Conservation (phyloP, 2,329 filamentous ascomycete species). For the Curvularia verruculosa region DNA sequence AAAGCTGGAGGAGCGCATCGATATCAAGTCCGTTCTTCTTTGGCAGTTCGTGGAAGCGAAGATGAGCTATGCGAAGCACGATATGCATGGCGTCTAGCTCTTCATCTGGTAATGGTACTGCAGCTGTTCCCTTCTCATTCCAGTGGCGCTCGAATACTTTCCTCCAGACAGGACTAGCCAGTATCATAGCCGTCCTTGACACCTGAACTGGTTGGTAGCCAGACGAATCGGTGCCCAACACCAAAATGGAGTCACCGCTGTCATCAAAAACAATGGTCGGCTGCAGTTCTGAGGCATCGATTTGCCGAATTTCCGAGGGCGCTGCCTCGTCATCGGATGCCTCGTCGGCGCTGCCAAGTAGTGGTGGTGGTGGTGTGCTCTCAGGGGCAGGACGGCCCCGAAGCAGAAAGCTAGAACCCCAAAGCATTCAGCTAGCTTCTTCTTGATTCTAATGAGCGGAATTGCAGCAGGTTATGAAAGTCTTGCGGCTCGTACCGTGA, state of each 20-base stretch:
- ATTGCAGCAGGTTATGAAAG: neutral
- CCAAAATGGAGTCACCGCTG: conserved; percentile 15
- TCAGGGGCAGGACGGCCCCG: conserved; percentile 15
- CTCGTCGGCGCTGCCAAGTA: conserved; percentile 3
- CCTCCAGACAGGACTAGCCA: conserved; percentile 29
- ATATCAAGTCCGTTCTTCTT: conserved; percentile 22
- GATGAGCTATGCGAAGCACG: conserved; percentile 12
- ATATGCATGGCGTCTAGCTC: conserved; percentile 14
- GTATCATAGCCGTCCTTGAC: conserved; percentile 19
- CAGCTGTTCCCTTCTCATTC: conserved; percentile 18
- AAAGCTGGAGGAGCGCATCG: conserved; percentile 29
- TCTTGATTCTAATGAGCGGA: neutral
- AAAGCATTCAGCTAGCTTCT: conserved; percentile 7
- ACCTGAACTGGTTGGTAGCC: conserved; percentile 18
- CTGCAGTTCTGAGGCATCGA: conserved; percentile 9
- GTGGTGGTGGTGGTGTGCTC: conserved; percentile 7
- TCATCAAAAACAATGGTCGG: conserved; percentile 14
- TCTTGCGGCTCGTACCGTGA: conserved; percentile 7
- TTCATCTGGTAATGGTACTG: conserved; percentile 31
- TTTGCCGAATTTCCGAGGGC: conserved; percentile 4
- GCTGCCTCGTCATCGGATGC: conserved; percentile 5
- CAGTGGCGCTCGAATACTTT: conserved; percentile 24
- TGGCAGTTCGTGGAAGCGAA: conserved; percentile 14
- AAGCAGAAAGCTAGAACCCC: conserved; percentile 13
- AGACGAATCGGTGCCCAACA: conserved; percentile 13